Conservation (phyloP, 768 basidiomycete genomes). For the Podaxis pistillaris region DNA sequence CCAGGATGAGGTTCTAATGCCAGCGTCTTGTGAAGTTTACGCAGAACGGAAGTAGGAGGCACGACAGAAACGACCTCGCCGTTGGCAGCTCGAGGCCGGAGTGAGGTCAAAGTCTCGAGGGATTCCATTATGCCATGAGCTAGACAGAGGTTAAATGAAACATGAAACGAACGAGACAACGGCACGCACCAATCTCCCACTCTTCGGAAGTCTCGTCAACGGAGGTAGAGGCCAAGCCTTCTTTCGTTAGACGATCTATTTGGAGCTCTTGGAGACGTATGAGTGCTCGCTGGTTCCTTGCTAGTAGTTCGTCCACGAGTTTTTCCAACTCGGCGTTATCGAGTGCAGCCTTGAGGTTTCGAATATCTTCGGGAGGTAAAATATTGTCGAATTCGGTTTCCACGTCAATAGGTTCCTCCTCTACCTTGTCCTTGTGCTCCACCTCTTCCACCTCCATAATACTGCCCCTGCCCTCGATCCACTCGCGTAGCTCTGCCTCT, state of each 20-base stretch:
- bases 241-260: conserved; percentile 46
- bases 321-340: conserved; percentile 63
- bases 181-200: conserved; percentile 71
- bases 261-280: conserved; percentile 67
- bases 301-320: conserved; percentile 66
- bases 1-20: conserved; percentile 58
- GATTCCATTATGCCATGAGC: conserved; percentile 75
- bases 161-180: conserved; percentile 12
- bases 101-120: conserved; percentile 60
- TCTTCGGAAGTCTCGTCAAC: conserved; percentile 75
- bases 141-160: conserved; percentile 17
- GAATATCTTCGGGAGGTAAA: conserved; percentile 54
- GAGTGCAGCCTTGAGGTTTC: conserved; percentile 58
- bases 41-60: conserved; percentile 65
- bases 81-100: conserved; percentile 59
- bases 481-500: conserved; percentile 25
- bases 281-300: conserved; percentile 63
- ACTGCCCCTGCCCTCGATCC: conserved; percentile 25
- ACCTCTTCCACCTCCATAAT: conserved; percentile 27
- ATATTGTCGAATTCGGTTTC: conserved; percentile 49
- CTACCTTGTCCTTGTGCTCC: conserved; percentile 19
- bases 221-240: conserved; percentile 38
- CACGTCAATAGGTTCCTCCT: conserved; percentile 26
- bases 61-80: conserved; percentile 46
- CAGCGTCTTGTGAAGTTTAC: conserved; percentile 68